phyloP scores from a whole-genome alignment of 2,329 filamentous ascomycete species.

The Drechslera avenae region DNA sequence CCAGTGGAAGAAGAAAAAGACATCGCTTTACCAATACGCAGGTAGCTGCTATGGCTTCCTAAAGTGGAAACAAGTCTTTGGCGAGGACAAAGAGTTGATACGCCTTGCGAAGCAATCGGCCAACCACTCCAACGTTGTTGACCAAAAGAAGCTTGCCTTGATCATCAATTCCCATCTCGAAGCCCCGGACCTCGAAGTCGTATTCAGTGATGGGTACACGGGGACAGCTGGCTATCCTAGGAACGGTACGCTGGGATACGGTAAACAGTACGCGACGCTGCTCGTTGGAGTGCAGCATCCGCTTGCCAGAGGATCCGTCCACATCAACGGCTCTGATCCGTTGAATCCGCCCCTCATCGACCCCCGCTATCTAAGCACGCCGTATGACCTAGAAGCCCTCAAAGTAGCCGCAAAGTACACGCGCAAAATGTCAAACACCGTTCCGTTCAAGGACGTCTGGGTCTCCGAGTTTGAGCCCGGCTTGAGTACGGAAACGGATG shows the following conservation, averaged over 20 bases:
- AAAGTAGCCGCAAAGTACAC: slow-evolving; percentile 24
- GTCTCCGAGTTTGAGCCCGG: slow-evolving; percentile 37
- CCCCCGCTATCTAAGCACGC: slow-evolving; percentile 26
- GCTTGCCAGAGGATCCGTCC: slow-evolving; percentile 29
- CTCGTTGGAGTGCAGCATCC: slow-evolving; percentile 41
- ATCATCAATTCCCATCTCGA: slow-evolving; percentile 28
- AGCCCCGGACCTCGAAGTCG: slow-evolving; percentile 51
- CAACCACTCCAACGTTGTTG: slow-evolving; percentile 16
- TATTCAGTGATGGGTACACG: slow-evolving; percentile 53
- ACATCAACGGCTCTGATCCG: slow-evolving; percentile 22
- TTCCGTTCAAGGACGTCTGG: slow-evolving; percentile 34
- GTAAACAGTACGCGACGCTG: slow-evolving; percentile 33
- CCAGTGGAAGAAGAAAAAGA: slow-evolving; percentile 37
- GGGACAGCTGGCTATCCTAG: slow-evolving; percentile 43
- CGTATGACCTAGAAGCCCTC: slow-evolving; percentile 25
- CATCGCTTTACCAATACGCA: slow-evolving; percentile 49
- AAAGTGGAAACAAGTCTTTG: slow-evolving; percentile 50
- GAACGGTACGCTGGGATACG: slow-evolving; percentile 27
- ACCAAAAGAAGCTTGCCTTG: slow-evolving; percentile 39
- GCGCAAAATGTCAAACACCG: slow-evolving; percentile 27
- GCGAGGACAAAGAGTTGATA: slow-evolving; percentile 21
- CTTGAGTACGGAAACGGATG: slow-evolving; percentile 20
- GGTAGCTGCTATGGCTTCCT: slow-evolving; percentile 49
- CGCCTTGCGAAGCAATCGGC: slow-evolving; percentile 18
- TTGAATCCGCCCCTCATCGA: slow-evolving; percentile 23